Base-by-base conservation (phyloP, 1,139 yeast species). In the Saccharomyces hybrid region DNA sequence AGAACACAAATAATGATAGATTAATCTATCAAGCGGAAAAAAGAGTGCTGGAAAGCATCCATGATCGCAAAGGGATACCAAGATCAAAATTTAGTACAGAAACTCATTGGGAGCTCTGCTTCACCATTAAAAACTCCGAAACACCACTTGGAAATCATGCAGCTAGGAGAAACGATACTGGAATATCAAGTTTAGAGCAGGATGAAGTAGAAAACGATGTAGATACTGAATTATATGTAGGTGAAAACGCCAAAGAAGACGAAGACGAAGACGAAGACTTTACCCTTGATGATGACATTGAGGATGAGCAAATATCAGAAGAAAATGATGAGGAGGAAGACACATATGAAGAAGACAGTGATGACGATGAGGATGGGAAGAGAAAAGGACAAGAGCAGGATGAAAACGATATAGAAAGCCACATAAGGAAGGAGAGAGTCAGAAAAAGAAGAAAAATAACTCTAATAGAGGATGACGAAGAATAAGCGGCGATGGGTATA, bases 301-400 rank as follows among this genome's bases (percentile, higher is more conserved):
- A 9, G 16, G 48, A 25, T 7, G 19, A 46, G 7, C 13, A 27
- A 26, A 14, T 9, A 5, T 27, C 48, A 2, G 48, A 25, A n/a
- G 27, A 46, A 11, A 26, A 46, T 25, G 48, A 23, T 11, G 19
- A 7, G 7, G 29, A 11, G 16, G 47, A n/a, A 7, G n/a, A 19
- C 28, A 25, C 49, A 28, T 56, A 50, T 46, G 63, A 59, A 38
- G 56, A 54, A 27, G 62, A 56, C 16, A 61, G 59, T 47, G 63
- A 55, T 2, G 58, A 49, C 0, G 60, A 56, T 6, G 58, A 51
- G 11, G 57, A 55, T 25, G 64, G 56, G n/a, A 62, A 55, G 25
- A 59, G 51, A 2, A 67, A 61, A 19, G 64, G 56, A 14, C 57
- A 46, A 8, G 62, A 54, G 14, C 64, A 55, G 13, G 62, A 56